phyloP scores from a whole-genome alignment of 78 protist species.

The Speleostelium caveatum region DNA sequence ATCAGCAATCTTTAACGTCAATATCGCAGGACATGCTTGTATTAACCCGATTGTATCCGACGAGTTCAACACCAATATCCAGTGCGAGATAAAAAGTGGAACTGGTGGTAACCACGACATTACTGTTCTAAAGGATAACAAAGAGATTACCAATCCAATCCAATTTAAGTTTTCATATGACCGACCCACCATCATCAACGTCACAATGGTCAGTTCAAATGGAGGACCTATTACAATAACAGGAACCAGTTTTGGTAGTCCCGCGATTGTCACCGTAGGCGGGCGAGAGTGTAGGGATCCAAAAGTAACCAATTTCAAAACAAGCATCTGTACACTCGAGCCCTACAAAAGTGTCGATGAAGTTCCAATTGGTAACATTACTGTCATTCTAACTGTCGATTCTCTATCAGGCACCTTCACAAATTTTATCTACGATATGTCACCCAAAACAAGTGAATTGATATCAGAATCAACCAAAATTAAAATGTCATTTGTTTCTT shows the following conservation, averaged over 20 bases:
- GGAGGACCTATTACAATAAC: not conserved
- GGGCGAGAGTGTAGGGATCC: not conserved
- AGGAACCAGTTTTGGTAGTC: conserved; percentile 2
- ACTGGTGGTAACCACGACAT: not conserved
- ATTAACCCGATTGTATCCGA: not conserved
- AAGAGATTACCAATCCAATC: not conserved
- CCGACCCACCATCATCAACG: not conserved
- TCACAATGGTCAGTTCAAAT: not conserved
- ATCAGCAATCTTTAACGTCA: not conserved
- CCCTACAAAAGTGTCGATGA: not conserved
- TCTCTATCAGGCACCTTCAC: not conserved
- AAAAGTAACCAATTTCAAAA: not conserved
- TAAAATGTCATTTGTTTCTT: no score
- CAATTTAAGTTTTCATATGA: not conserved
- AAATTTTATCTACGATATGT: not conserved
- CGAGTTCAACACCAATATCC: not conserved
- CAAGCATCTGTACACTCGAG: not conserved
- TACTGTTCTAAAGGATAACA: not conserved
- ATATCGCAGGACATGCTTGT: not conserved
- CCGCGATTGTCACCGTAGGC: not conserved
- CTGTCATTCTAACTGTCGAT: not conserved
- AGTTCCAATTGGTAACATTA: not conserved
- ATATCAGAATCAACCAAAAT: no score
- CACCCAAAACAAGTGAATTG: no score
- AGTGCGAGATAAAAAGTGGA: not conserved